Base-by-base conservation (phyloP, 495 filamentous ascomycete genomes). In the Penicillium desertorum region DNA sequence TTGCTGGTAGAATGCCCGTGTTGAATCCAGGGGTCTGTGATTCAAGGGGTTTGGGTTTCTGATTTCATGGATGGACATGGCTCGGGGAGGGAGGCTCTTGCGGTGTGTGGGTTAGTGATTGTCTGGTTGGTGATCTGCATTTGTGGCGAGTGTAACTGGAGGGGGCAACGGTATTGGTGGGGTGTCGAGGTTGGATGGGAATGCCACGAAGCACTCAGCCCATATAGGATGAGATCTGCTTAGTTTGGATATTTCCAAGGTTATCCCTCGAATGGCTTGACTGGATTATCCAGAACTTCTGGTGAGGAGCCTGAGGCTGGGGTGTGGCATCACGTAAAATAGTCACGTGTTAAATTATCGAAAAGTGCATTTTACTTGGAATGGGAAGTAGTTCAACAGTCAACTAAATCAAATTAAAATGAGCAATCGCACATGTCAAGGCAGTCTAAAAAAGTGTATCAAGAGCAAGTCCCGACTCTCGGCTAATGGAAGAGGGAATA, bases 381-480 rank as follows among this genome's bases (percentile, higher is more conserved):
- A 17, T 44, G 42, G 29, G 8, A n/a, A 6, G 16, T 22, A 16
- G 12, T 17, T 51, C 27, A 45, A 45, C 61, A 22, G 39, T 42
- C 41, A 58, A 59, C 34, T 51, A 41, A 34, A 47, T 64, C 29
- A 51, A 58, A 59, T 62, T 51, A 22, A n/a, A 42, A 51, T 48
- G 51, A 58, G 59, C 62, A 51, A 58, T 53, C 2, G 37, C 34
- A 56, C 53, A 55, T 50, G 23, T 57, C 60, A 65, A 62, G 56
- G 53, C 58, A 62, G 56, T 65, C 62, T 65, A 65, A 60, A 51
- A 64, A 60, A 54, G 25, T 58, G 45, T 65, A 62, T 62, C 62
- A 53, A 62, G 49, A 53, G 54, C 54, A 56, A 61, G 57, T 51
- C 56, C 42, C 58, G 37, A 42, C 58, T 64, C 50, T 60, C 56